Evolutionary conservation across 129 eudicot genomes (phyloP).

Genomic region (Flaveria trinervia): DNA sequence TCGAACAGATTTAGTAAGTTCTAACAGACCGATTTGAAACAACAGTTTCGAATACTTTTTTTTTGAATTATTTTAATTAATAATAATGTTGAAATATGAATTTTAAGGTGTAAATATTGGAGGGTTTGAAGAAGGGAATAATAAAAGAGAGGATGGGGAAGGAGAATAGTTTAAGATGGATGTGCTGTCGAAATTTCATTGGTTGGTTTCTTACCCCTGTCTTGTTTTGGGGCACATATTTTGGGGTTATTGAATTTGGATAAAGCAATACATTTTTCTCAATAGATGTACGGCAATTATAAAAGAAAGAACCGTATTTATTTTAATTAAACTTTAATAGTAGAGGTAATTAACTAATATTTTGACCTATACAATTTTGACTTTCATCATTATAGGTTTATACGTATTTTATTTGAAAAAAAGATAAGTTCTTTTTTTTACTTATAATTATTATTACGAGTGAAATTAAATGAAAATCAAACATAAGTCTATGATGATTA

Average conservation of each 20-base stretch:
- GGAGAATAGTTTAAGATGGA: slow-evolving; percentile 6
- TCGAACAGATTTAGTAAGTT: not conserved
- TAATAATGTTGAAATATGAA: slow-evolving; percentile 3
- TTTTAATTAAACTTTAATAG: no score
- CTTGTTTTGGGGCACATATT: slow-evolving; percentile 27
- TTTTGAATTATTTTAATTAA: no score
- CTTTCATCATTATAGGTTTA: no score
- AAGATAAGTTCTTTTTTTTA: no score
- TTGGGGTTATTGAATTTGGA: not conserved
- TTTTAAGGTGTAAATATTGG: not conserved
- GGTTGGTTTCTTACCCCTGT: slow-evolving; percentile 24
- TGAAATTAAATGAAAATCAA: no score
- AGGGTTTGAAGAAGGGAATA: slow-evolving; percentile 8
- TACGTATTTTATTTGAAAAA: no score
- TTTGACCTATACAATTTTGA: no score
- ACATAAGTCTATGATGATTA: no score
- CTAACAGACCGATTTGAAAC: not conserved
- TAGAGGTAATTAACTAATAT: no score
- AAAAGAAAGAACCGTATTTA: no score
- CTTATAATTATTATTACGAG: no score
- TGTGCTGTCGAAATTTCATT: slow-evolving; percentile 32
- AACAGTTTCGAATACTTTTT: not conserved
- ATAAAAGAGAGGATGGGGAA: not conserved
- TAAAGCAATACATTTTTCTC: not conserved
- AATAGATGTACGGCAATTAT: no score